These are phyloP conservation scores for Paracamarosporium sp. DNA, from an alignment of 2,329 filamentous ascomycete genomes.

Conservation along the genomic window DNA sequence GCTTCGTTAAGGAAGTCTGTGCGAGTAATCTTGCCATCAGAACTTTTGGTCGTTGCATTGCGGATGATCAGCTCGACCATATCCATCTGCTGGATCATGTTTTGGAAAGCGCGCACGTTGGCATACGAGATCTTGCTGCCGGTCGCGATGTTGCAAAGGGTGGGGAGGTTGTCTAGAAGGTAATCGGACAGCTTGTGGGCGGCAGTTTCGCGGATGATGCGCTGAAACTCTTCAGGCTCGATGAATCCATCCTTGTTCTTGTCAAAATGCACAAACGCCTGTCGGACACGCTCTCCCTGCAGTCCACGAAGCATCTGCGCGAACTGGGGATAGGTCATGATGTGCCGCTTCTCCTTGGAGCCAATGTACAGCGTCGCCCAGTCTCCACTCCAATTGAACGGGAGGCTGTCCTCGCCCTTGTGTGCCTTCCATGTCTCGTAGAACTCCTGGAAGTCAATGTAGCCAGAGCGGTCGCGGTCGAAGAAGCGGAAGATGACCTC, in stretches of 20 bases:
- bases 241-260: constrained; percentile 94
- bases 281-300: constrained; percentile 93
- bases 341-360: constrained; percentile 83
- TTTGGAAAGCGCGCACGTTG: constrained; percentile 97
- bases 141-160: constrained; percentile 91
- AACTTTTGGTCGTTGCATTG: constrained; percentile 81
- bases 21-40: constrained; percentile 91
- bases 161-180: constrained; percentile 86
- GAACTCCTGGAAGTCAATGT: constrained; percentile 90
- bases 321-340: constrained; percentile 95
- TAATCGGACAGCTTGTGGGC: constrained; percentile 98
- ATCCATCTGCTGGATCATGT: constrained; percentile 97
- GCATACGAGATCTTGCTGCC: constrained; percentile 96
- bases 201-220: constrained; percentile 92
- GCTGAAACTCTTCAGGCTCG: constrained; percentile 92
- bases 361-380: constrained; percentile 97
- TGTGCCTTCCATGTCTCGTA: constrained; percentile 84
- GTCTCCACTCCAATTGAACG: constrained; percentile 96
- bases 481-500: constrained; percentile 98
- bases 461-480: constrained; percentile 81
- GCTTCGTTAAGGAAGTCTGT: constrained; percentile 96
- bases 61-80: constrained; percentile 92
- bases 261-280: constrained; percentile 93
- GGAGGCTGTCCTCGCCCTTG: constrained; percentile 83
- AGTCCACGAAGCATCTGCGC: constrained; percentile 96